These are phyloP conservation scores for Lolium rigidum DNA, from an alignment of 176 grass and related monocot species.

Conservation along the genomic window DNA sequence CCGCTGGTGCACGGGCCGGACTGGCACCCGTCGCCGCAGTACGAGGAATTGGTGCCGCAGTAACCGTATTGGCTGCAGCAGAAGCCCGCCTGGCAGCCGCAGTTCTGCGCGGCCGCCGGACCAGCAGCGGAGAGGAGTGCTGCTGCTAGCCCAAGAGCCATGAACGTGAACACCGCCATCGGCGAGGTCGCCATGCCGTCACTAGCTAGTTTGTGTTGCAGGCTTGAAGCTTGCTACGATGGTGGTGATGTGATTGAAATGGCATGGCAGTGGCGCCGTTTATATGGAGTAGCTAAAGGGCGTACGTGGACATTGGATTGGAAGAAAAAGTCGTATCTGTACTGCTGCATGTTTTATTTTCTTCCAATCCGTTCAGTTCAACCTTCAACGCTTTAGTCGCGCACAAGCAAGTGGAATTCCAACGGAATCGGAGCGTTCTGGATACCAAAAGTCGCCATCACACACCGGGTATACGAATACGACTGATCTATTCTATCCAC, in stretches of 20 bases:
- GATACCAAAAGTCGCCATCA: too few species aligned
- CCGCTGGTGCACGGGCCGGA: not conserved
- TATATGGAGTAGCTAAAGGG: not conserved
- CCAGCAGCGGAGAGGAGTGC: too few species aligned
- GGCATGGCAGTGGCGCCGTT: not conserved
- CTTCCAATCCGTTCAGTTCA: too few species aligned
- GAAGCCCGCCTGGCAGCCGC: constrained; percentile 5
- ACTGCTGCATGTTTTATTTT: not conserved
- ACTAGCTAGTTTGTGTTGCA: not conserved
- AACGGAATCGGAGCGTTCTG: too few species aligned
- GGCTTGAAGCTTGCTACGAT: not conserved
- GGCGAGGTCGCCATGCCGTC: constrained; percentile 9
- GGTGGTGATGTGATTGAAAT: constrained; percentile 12
- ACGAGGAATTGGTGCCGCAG: not conserved
- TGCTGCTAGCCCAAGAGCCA: not conserved
- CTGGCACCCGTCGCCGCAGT: constrained; percentile 44
- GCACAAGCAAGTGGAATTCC: too few species aligned
- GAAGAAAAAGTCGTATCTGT: not conserved
- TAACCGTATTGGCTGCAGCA: constrained; percentile 33
- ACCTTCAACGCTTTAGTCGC: too few species aligned
- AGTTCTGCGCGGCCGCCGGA: too few species aligned
- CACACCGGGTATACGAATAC: too few species aligned
- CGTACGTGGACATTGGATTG: not conserved
- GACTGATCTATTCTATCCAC: too few species aligned
- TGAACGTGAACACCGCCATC: not conserved